Conservation (phyloP, 1,284 basidiomycete species). For the Ganoderma multipileum region DNA sequence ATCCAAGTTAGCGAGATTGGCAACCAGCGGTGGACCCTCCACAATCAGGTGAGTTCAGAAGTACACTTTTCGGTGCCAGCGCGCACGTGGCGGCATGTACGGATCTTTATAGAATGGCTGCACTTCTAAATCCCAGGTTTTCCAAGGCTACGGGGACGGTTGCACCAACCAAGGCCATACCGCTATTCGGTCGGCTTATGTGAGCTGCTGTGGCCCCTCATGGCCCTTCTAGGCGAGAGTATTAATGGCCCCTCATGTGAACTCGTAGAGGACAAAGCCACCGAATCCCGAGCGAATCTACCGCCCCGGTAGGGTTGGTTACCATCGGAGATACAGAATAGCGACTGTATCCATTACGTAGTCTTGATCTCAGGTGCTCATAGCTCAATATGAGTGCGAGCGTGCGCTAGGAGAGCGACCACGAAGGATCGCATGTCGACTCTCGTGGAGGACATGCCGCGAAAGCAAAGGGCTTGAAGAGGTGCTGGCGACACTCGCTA, state of each 20-base stretch:
- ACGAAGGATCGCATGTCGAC: slow-evolving; percentile 40
- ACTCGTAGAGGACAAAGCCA: neutral
- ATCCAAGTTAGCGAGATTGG: too few species aligned
- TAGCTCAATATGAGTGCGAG: neutral
- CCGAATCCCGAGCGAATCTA: neutral
- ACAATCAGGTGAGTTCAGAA: too few species aligned
- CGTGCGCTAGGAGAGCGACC: slow-evolving; percentile 20
- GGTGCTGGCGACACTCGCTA: slow-evolving; percentile 6
- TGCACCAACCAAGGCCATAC: too few species aligned
- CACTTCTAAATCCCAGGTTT: too few species aligned
- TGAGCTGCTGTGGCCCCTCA: too few species aligned
- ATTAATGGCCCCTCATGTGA: neutral
- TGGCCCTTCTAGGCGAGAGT: neutral
- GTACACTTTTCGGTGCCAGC: too few species aligned
- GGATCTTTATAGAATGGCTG: too few species aligned
- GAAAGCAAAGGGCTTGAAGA: slow-evolving; percentile 24
- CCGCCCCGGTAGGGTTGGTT: neutral
- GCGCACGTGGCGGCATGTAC: too few species aligned
- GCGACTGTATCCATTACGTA: neutral
- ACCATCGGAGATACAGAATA: neutral
- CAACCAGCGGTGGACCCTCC: too few species aligned
- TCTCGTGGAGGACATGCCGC: slow-evolving; percentile 47
- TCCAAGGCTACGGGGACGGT: too few species aligned
- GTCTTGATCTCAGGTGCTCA: neutral
- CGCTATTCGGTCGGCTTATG: too few species aligned